These are phyloP conservation scores for Noccaea caerulescens DNA, from an alignment of 345 rosid genomes.

Conservation along the genomic window DNA sequence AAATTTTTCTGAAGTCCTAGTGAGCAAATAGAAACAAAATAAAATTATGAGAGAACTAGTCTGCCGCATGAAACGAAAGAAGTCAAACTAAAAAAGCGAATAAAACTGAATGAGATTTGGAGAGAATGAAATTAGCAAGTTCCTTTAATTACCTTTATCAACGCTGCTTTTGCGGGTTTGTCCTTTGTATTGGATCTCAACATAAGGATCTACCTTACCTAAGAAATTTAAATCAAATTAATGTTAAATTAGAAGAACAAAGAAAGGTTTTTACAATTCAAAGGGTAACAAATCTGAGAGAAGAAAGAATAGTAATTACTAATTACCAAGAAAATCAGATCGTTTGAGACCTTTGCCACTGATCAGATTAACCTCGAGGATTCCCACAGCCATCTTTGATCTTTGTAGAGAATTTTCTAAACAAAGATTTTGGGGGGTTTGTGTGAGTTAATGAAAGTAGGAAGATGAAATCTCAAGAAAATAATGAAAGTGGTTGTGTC, in stretches of 20 bases:
- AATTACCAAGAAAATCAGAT: conserved; percentile 66
- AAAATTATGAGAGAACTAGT: conserved; percentile 21
- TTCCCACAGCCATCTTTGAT: conserved; percentile 62
- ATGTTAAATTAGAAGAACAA: not conserved
- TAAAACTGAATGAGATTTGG: conserved; percentile 4
- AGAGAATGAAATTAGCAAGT: conserved; percentile 11
- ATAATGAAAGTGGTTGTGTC: conserved; percentile 1
- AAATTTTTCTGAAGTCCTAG: not conserved
- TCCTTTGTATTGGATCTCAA: conserved; percentile 65
- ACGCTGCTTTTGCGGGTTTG: conserved; percentile 73
- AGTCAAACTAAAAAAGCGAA: conserved; percentile 12
- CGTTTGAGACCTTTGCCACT: conserved; percentile 69
- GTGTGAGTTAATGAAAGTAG: not conserved
- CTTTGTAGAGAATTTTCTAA: not conserved
- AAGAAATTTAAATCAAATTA: not conserved
- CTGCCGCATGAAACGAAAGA: conserved; percentile 5
- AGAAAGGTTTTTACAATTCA: not conserved
- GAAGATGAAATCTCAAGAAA: not conserved
- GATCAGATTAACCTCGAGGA: conserved; percentile 67
- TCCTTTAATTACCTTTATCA: conserved; percentile 56
- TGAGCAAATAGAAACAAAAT: not conserved
- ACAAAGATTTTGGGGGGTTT: not conserved
- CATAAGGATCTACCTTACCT: conserved; percentile 83
- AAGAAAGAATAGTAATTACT: not conserved
- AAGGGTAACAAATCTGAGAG: conserved; percentile 1